Evolutionary conservation across 176 grass and related monocot genomes (phyloP).

Genomic region (Oropetium thomaeum): DNA sequence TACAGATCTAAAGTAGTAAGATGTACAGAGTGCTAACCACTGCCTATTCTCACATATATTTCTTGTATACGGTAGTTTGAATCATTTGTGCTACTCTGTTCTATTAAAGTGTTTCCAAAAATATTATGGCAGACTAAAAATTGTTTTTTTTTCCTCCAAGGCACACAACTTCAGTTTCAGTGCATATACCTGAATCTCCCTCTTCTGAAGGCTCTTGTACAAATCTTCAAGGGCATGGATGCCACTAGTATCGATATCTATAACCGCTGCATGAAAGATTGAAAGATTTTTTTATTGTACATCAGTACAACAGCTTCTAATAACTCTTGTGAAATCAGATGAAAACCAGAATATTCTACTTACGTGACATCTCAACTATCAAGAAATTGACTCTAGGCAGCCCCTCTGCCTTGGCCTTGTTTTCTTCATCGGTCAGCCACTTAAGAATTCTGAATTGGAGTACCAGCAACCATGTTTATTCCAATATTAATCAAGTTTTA

Average conservation of each 20-base stretch:
- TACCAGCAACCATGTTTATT: not conserved
- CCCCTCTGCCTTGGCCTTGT: conserved; percentile 39
- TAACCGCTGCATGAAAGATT: conserved; percentile 65
- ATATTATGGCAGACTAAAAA: not conserved
- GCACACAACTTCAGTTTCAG: conserved; percentile 20
- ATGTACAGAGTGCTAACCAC: too few species aligned
- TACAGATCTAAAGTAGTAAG: too few species aligned
- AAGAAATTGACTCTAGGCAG: conserved; percentile 61
- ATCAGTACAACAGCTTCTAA: not conserved
- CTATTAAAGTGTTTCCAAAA: not conserved
- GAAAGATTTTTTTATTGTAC: not conserved
- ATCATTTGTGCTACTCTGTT: not conserved
- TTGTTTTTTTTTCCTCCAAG: too few species aligned
- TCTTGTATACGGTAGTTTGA: not conserved
- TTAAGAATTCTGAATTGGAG: conserved; percentile 70
- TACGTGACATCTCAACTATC: conserved; percentile 95
- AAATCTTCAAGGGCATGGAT: conserved; percentile 78
- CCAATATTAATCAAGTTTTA: not conserved
- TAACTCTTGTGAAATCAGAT: not conserved
- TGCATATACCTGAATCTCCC: conserved; percentile 60
- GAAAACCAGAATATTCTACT: conserved; percentile 10
- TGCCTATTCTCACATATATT: not conserved
- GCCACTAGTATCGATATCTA: conserved; percentile 89
- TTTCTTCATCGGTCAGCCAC: conserved; percentile 81
- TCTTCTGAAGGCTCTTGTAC: conserved; percentile 61